Evolutionary conservation across 345 rosid genomes (phyloP), one percentile per base, ranked within the genome.

Genomic region (Gossypium turneri): DNA sequence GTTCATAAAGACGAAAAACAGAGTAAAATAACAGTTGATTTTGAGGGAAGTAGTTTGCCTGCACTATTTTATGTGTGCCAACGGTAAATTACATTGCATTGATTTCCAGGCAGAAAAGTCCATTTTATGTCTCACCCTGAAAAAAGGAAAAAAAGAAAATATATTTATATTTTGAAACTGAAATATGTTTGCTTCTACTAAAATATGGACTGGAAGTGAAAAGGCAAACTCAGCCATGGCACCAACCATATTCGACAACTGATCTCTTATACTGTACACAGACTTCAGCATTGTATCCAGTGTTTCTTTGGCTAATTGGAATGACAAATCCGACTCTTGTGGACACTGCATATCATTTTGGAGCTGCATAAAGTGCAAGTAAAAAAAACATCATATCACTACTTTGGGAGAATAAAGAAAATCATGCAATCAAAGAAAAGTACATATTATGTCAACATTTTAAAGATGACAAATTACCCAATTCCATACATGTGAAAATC

Each of bases 231-330:
- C 71, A 74, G 77, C 38, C 24, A 59, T 20, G 67, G 34, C 20
- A 80, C 88, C 73, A 61, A 83, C 90, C 74, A 16, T 17, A 41
- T 82, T 82, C 63, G 85, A 75, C 71, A 87, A 68, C 52, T 87
- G 87, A 59, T 86, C 93, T 80, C 80, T 77, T 53, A 86, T 82
- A 75, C 77, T 53, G 58, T 81, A 70, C 86, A 87, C 78, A 34
- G 91, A 84, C 73, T 61, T 81, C 73, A 85, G 70, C 78, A 83
- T 81, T 24, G 80, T 74, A 71, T 80, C 87, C 19, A 83, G 65
- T 44, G 85, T 78, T 76, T 87, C 90, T 80, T 81, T 82, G 47
- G 77, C 83, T 67, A 80, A 63, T 74, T 79, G 88, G 64, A 86
- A 89, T 75, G 82, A 78, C 80, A 87, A 83, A 64, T 87, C 85